phyloP scores from a whole-genome alignment of 371 early-diverging fungal genomes.

The Actinomucor elegans region DNA sequence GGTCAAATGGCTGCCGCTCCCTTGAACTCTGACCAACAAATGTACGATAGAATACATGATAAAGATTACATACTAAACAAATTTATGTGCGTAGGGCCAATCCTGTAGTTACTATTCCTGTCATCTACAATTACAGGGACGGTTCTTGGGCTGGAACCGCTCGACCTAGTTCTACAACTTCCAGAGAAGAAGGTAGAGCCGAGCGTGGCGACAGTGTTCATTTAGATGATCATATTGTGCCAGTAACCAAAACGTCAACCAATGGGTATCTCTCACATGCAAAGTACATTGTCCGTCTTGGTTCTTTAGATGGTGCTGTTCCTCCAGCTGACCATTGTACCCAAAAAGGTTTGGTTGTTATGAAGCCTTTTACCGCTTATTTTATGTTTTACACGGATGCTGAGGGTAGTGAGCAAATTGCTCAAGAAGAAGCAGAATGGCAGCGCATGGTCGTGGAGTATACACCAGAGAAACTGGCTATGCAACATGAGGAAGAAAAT shows the following conservation, averaged over 20 bases:
- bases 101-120: slow-evolving; percentile 31
- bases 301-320: slow-evolving; percentile 28
- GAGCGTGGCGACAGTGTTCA: slow-evolving; percentile 34
- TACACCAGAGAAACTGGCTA: slow-evolving; percentile 15
- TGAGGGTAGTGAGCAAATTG: slow-evolving; percentile 20
- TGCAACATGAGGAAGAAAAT: too few relatives aligned
- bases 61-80: background rate
- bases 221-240: slow-evolving; percentile 39
- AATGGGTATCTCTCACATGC: slow-evolving; percentile 44
- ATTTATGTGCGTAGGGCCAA: slow-evolving; percentile 20
- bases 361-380: slow-evolving; percentile 41
- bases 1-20: slow-evolving; percentile 37
- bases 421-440: slow-evolving; percentile 24
- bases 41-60: slow-evolving; percentile 11
- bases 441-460: slow-evolving; percentile 26
- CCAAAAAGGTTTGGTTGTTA: slow-evolving; percentile 31
- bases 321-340: slow-evolving; percentile 33
- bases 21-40: slow-evolving; percentile 23
- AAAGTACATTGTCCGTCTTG: slow-evolving; percentile 35
- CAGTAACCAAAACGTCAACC: slow-evolving; percentile 22
- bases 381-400: slow-evolving; percentile 37
- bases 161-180: slow-evolving; percentile 34
- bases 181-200: slow-evolving; percentile 30
- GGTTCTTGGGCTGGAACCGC: slow-evolving; percentile 42
- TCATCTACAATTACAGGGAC: slow-evolving; percentile 37